These are phyloP conservation scores for Vitis hybrid DNA, from an alignment of 177 flowering plant genomes.

Conservation along the genomic window DNA sequence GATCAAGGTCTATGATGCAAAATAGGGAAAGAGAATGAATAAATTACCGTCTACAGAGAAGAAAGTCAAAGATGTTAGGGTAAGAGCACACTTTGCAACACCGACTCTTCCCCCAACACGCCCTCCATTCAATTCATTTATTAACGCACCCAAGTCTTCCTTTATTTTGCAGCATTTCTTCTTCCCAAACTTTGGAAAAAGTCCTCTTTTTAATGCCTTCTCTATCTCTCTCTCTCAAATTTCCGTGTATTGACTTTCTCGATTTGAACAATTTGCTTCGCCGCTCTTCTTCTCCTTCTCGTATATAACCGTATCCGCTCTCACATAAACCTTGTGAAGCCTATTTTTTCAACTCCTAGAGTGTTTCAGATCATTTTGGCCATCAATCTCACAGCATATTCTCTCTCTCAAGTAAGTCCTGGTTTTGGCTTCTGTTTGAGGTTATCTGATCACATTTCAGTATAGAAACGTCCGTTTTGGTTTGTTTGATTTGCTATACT, in stretches of 20 bases:
- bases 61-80: constrained; percentile 7
- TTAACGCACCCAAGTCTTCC: not conserved
- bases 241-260: constrained; percentile 36
- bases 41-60: not conserved
- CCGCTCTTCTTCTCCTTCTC: too few species aligned
- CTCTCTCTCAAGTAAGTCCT: not conserved
- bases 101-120: constrained; percentile 16
- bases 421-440: not conserved
- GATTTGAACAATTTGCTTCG: constrained; percentile 4
- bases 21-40: not conserved
- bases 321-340: not conserved
- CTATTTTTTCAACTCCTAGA: not conserved
- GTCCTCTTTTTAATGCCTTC: constrained; percentile 9
- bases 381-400: too few species aligned
- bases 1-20: not conserved
- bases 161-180: not conserved
- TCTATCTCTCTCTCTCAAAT: constrained; percentile 3
- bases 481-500: too few species aligned
- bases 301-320: not conserved
- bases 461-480: too few species aligned
- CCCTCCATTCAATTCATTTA: not conserved
- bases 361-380: too few species aligned
- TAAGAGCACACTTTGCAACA: constrained; percentile 9
- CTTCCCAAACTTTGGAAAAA: constrained; percentile 23
- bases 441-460: too few species aligned